Evolutionary conservation across 2,329 filamentous ascomycete genomes (phyloP), one percentile per base, ranked within the genome.

Genomic region (Pseudogymnoascus destructans): DNA sequence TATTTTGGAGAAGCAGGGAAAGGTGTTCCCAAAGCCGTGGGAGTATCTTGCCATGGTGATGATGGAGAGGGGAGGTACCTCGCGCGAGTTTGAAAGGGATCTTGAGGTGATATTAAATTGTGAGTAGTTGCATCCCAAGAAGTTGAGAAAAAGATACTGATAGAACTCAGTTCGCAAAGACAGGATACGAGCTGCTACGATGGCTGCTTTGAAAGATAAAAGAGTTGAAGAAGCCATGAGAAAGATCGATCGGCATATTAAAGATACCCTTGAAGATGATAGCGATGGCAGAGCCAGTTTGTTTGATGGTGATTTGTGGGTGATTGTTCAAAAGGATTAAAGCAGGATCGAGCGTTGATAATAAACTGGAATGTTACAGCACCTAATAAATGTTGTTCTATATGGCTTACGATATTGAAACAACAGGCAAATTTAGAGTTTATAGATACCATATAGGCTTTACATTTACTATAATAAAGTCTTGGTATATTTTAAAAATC

Each of bases 241-340:
- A 49, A 49, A 21, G 10, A 49, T 49, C n/a, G 23, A 49, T 27
- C 42, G 13, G 42, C 42, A 49, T 49, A 27, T 49, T 17, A 49
- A 15, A 3, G 42, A 49, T 49, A 49, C 21, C 42, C 42, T 49
- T 49, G 42, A 49, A 49, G 42, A 49, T 27, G 42, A 49, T n/a
- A 27, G 21, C 42, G 42, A 49, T 27, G 42, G 42, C 8, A 27
- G 23, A 27, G 42, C 42, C 23, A 27, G 42, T 8, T 49, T 49
- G 42, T 49, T 49, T 15, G 42, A 49, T 49, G 42, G 42, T 6
- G 13, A 49, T 49, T 27, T 49, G 23, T 49, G 42, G 42, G 42
- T 49, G 23, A 49, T 49, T 27, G 13, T 49, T 49, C 42, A 15
- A 25, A 49, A 49, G 4, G 21, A 49, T 6, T 49, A 27, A 49